Evolutionary conservation across 768 basidiomycete species (phyloP), one percentile per base, ranked within the genome.

Genomic region (Mrakia hoshinonis): DNA sequence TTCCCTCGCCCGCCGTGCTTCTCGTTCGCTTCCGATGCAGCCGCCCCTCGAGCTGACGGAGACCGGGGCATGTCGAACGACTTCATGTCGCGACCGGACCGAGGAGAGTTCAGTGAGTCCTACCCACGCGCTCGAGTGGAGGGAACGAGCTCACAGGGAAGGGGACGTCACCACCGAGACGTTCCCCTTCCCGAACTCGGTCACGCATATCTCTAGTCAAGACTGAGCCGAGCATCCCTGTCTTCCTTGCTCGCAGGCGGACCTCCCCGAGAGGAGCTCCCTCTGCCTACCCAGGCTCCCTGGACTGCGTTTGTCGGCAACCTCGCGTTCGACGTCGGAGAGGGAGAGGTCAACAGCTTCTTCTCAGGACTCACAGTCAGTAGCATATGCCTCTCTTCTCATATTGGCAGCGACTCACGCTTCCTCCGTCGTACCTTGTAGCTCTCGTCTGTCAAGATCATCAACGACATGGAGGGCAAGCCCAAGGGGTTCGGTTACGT

Each of bases 401-500:
- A 9, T 39, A 4, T 20, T 24, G 4, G 26, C n/a, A n/a, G 6
- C 5, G 6, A 52, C 51, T 52, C 10, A 52, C 24, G 0, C 62
- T 26, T 29, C 29, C 24, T 49, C 20, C 15, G 26, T 20, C 26
- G 64, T 29, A 4, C 22, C 26, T 4, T 70, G 26, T 76, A 91
- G 89, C 84, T 87, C 73, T 89, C 89, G 78, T 87, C 87, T 24
- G 85, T 92, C 74, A 94, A 97, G 82, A 90, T 98, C 73, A 95
- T 98, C 80, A 88, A 85, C 78, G 94, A 94, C 76, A 85, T 86
- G 71, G 93, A 94, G 67, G 93, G 94, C 62, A 92, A 92, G 78
- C 91, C 94, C 24, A 97, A 97, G 80, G 96, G 96, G 0, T 98
- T 97, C 81, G 96, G 95, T 43, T 98, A 99, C 79, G 87, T 97